Evolutionary conservation across 495 filamentous ascomycete species (phyloP), one percentile per base, ranked within the genome.

Genomic region (Penicillium soppii): DNA sequence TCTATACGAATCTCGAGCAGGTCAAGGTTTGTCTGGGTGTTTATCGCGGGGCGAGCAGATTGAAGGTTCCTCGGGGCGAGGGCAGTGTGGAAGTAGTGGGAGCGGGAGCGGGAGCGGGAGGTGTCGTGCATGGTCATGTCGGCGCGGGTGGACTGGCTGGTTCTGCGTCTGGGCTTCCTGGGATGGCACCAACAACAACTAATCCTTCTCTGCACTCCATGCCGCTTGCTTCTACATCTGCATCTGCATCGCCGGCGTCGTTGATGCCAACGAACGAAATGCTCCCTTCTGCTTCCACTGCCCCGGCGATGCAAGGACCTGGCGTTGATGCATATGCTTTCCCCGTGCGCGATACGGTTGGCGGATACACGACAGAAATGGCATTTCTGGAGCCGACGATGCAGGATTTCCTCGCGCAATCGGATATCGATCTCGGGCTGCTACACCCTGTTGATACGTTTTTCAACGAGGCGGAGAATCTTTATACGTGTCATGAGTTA

Each of bases 331-430:
- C 45, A 7, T 58, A 63, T 54, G 23, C 38, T 3, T 40, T 56
- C 16, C 52, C 62, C 2, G 27, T 41, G 7, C 26, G 53, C 17
- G 58, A 62, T 27, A 50, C 48, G 0, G 39, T 56, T 1, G 53
- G 47, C 15, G 71, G 71, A 33, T 72, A 72, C 46, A 73, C 70
- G 25, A 73, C 72, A 0, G 70, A 69, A 27, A 75, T 75, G 72
- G 63, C 72, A 17, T 75, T 75, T 35, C 45, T 75, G 44, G 70
- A 75, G 44, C 72, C 72, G 29, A 75, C 70, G 5, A 75, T 75
- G 72, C 70, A 75, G 52, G 67, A 73, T 33, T 75, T 75, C 21
- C 54, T 75, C 1, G 72, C 72, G 23, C 72, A 75, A 62, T 71
- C 69, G 16, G 67, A 75, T 59, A 65, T 75, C 16, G 70, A 72